A percentile compares a stretch with the other conserved stretches of the same genome.
Conservation (phyloP, 345 rosid genomes). For the Acer saccharum region DNA sequence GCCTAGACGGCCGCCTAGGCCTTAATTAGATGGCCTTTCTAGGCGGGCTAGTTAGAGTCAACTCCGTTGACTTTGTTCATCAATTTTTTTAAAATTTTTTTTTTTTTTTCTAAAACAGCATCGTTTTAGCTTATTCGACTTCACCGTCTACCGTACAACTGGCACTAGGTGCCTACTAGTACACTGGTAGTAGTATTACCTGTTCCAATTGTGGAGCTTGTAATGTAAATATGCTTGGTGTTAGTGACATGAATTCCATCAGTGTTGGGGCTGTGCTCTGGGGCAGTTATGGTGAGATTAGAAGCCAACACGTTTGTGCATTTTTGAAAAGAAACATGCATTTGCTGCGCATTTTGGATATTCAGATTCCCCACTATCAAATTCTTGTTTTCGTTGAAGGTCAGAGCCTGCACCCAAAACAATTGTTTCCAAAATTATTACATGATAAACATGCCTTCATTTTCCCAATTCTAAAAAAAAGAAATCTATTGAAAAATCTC, state of each 20-base stretch:
- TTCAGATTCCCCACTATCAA: conserved; percentile 50
- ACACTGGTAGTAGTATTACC: conserved; percentile 31
- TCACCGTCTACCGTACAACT: no score
- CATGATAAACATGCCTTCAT: background rate
- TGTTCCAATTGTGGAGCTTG: conserved; percentile 57
- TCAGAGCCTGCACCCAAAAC: conserved; percentile 55
- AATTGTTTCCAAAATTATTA: no score
- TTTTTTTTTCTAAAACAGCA: no score
- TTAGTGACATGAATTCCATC: conserved; percentile 81
- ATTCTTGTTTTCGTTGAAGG: conserved; percentile 57
- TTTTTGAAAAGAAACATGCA: conserved; percentile 60
- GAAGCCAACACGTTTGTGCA: conserved; percentile 54
- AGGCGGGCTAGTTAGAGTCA: no score
- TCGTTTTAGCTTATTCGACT: no score
- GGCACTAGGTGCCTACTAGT: no score
- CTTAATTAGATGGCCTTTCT: no score
- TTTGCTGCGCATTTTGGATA: conserved; percentile 69
- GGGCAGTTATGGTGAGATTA: conserved; percentile 52
- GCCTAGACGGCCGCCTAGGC: no score
- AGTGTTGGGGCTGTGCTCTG: conserved; percentile 75
- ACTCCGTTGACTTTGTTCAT: no score
- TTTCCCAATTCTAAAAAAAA: no score
- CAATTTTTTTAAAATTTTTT: no score
- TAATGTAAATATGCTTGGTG: conserved; percentile 60
- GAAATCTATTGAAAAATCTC: no score